A percentile compares a stretch with the other conserved stretches of the same genome.
Evolutionary conservation across 2,329 filamentous ascomycete species (phyloP).

Genomic region (Leptographium radiaticola): DNA sequence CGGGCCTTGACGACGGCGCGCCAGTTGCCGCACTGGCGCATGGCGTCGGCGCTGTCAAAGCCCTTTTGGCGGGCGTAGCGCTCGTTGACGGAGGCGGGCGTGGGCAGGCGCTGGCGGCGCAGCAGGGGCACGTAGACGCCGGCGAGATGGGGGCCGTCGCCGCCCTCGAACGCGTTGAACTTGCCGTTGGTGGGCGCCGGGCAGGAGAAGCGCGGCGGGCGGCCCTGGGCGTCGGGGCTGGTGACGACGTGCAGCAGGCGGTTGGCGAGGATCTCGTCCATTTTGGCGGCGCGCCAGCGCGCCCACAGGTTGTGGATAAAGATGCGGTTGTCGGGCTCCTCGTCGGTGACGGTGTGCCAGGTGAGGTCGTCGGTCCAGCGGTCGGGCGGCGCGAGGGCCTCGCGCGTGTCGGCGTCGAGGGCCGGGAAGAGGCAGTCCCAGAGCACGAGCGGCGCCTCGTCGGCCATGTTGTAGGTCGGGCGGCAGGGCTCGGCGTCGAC

Average conservation of each 20-base stretch:
- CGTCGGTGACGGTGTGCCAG: slow-evolving; percentile 72
- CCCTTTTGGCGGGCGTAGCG: slow-evolving; percentile 49
- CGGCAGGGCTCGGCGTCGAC: slow-evolving; percentile 55
- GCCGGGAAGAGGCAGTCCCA: slow-evolving; percentile 89
- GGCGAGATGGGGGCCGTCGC: slow-evolving; percentile 32
- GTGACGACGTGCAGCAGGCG: slow-evolving; percentile 54
- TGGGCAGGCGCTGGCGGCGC: slow-evolving; percentile 33
- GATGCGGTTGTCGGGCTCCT: slow-evolving; percentile 37
- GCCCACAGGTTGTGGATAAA: slow-evolving; percentile 69
- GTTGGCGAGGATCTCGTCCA: slow-evolving; percentile 75
- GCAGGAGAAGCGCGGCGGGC: slow-evolving; percentile 32
- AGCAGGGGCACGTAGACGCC: slow-evolving; percentile 44
- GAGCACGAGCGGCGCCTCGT: slow-evolving; percentile 77
- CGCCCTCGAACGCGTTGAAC: slow-evolving; percentile 40
- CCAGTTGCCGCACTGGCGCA: slow-evolving; percentile 26
- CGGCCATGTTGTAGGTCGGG: slow-evolving; percentile 82
- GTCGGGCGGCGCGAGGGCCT: slow-evolving; percentile 16
- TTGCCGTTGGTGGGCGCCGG: slow-evolving; percentile 7
- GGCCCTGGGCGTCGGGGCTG: slow-evolving; percentile 1
- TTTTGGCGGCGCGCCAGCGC: slow-evolving; percentile 71
- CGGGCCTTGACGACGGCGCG: slow-evolving; percentile 16
- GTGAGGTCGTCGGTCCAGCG: slow-evolving; percentile 46
- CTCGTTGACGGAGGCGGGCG: slow-evolving; percentile 44
- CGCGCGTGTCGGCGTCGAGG: slow-evolving; percentile 20
- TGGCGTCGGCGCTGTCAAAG: slow-evolving; percentile 37